Conservation (phyloP, 805 yeast genomes). For the Saccharomycopsis guyanensis region DNA sequence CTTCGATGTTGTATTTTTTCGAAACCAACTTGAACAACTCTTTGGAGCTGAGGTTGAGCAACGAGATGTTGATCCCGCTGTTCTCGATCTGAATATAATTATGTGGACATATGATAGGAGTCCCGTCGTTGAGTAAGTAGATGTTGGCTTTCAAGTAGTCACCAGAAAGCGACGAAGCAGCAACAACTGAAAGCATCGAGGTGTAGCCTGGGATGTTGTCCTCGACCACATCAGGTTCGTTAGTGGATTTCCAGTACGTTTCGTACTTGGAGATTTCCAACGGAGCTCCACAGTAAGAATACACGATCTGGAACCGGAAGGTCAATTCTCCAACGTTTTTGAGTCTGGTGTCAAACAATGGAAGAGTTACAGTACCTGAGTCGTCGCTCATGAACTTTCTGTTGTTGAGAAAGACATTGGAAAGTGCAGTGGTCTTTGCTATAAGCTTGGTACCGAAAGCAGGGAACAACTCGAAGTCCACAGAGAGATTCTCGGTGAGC, state of each 20-base stretch:
- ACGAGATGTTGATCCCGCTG: conserved; percentile 41
- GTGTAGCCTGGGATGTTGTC: conserved; percentile 14
- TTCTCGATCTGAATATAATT: conserved; percentile 41
- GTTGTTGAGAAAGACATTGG: conserved; percentile 38
- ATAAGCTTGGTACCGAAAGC: conserved; percentile 89
- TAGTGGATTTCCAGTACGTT: conserved; percentile 94
- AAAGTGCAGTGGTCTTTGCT: conserved; percentile 79
- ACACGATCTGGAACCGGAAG: conserved; percentile 73
- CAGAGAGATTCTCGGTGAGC: conserved; percentile 40
- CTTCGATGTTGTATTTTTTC: conserved; percentile 25
- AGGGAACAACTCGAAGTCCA: conserved; percentile 88
- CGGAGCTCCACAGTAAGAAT: conserved; percentile 80
- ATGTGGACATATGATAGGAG: conserved; percentile 73
- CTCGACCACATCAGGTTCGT: conserved; percentile 26
- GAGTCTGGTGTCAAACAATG: conserved; percentile 74
- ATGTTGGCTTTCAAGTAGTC: conserved; percentile 64
- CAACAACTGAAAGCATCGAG: conserved; percentile 59
- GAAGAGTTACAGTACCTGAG: conserved; percentile 42
- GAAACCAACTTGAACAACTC: conserved; percentile 30
- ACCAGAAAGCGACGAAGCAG: conserved; percentile 86
- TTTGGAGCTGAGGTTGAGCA: conserved; percentile 49
- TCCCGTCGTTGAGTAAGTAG: conserved; percentile 71
- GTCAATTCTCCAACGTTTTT: conserved; percentile 74
- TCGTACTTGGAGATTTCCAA: conserved; percentile 88
- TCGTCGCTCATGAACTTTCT: conserved; percentile 29